phyloP scores from a whole-genome alignment of 2,329 filamentous ascomycete species.

The Decorospora gaudefroyi region DNA sequence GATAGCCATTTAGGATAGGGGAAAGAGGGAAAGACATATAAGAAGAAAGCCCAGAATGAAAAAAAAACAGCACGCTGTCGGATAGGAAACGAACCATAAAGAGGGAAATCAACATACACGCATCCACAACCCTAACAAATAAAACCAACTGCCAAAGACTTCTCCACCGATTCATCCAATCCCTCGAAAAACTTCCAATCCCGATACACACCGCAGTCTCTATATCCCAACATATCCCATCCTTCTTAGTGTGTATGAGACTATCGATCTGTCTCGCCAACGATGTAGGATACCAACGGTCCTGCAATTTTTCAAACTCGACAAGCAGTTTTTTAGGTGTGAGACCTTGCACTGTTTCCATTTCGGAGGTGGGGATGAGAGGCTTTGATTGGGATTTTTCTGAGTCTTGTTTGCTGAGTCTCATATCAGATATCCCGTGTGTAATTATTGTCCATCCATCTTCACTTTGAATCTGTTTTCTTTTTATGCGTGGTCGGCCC shows the following conservation, averaged over 20 bases:
- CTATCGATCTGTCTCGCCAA: slow-evolving; percentile 28
- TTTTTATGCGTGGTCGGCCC: slow-evolving; percentile 34
- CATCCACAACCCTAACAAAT: slow-evolving; percentile 34
- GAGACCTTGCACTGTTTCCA: slow-evolving; percentile 25
- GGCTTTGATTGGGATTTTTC: slow-evolving; percentile 1
- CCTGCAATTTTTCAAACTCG: slow-evolving; percentile 30
- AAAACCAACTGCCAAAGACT: slow-evolving; percentile 47
- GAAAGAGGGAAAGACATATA: no score
- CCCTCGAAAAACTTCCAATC: slow-evolving; percentile 44
- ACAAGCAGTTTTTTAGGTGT: slow-evolving; percentile 31
- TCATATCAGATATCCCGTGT: slow-evolving; percentile 26
- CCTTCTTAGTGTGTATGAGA: slow-evolving; percentile 9
- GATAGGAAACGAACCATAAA: background rate
- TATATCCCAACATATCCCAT: slow-evolving; percentile 18
- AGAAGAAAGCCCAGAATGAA: no score
- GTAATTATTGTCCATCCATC: slow-evolving; percentile 49
- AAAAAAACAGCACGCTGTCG: no score
- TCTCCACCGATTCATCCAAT: slow-evolving; percentile 43
- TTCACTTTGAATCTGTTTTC: slow-evolving; percentile 32
- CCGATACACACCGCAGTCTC: slow-evolving; percentile 43
- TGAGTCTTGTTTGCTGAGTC: background rate
- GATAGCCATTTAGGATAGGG: no score
- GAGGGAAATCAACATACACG: slow-evolving; percentile 7
- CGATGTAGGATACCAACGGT: slow-evolving; percentile 29
- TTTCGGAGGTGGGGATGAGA: slow-evolving; percentile 19